A percentile compares a stretch with the other conserved stretches of the same genome.
phyloP scores from a whole-genome alignment of 2,329 filamentous ascomycete genomes.

The Dactylellina cionopaga region DNA sequence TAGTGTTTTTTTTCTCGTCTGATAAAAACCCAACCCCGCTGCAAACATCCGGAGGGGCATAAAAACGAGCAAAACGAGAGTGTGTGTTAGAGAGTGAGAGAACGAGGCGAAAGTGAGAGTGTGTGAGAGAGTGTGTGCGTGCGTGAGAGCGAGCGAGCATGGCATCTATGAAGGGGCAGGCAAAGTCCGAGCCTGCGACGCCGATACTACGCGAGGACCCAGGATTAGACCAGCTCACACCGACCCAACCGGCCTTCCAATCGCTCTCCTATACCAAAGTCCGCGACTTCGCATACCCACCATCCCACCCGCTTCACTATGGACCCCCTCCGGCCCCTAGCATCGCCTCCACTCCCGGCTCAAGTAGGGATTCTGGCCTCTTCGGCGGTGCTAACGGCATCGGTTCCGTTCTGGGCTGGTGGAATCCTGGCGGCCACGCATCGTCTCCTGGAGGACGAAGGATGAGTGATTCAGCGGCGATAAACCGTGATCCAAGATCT shows the following conservation, averaged over 20 bases:
- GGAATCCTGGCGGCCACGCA: slow-evolving; percentile 71
- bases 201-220: slow-evolving; percentile 49
- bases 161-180: slow-evolving; percentile 52
- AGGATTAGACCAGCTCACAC: slow-evolving; percentile 35
- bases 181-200: slow-evolving; percentile 52
- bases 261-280: slow-evolving; percentile 89
- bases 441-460: slow-evolving; percentile 56
- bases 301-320: slow-evolving; percentile 87
- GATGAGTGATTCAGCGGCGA: slow-evolving; percentile 67
- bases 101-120: neutral
- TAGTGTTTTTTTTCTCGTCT: neutral
- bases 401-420: slow-evolving; percentile 43
- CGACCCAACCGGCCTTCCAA: slow-evolving; percentile 47
- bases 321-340: slow-evolving; percentile 78
- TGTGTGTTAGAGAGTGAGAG: neutral
- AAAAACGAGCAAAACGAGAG: slow-evolving; percentile 1
- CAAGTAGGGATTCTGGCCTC: slow-evolving; percentile 44
- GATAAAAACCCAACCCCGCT: slow-evolving; percentile 3
- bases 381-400: slow-evolving; percentile 44
- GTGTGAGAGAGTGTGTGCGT: neutral
- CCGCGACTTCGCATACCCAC: slow-evolving; percentile 92
- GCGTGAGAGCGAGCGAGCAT: slow-evolving; percentile 35
- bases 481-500: slow-evolving; percentile 60
- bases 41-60: slow-evolving; percentile 7
- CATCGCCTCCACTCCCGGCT: slow-evolving; percentile 43